Evolutionary conservation across 305 asterid genomes (phyloP), one percentile per base, ranked within the genome.

Genomic region (Fraxinus dipetala): DNA sequence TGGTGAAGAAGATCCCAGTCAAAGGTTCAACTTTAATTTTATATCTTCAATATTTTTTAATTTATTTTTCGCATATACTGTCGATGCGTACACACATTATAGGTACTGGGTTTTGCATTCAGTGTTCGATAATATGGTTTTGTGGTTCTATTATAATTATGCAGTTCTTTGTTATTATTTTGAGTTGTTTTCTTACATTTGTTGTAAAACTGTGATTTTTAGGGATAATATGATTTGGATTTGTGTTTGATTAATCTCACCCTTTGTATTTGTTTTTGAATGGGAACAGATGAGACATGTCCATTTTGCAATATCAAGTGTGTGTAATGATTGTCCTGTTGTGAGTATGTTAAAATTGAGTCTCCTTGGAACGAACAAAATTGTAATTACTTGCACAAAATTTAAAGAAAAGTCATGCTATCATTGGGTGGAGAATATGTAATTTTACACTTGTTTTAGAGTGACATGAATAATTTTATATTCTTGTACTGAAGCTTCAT

Each of bases 1-100:
- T 67, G 85, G 93, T 35, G 94, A 91, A 77, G 96, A 91, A 81
- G 97, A 93, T 89, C 96, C 92, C 79, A 88, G 86, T 79, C 96
- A 91, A 78, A 93, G 97, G 97, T 93, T 72, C 56, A 61, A 65
- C 80, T 80, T 76, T 36, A 2, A 28, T 40, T 54, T 61, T n/a
- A 1, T 67, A 48, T 20, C 75, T 51, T 22, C 35, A 5, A 30
- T 40, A 51, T 0, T 63, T 43, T 67, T 40, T 8, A 8, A 38
- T 38, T 8, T 18, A 10, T 9, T 40, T 40, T 26, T 35, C 9
- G 40, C 40, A 10, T 9, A 10, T 77, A 32, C 45, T 69, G 45
- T 69, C 38, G 74, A 4, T 78, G 75, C 59, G 77, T 78, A 69
- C 83, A 51, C 34, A n/a, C 76, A 51, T 83, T 80, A 31, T 83